phyloP scores from a whole-genome alignment of 768 basidiomycete genomes.

The Collybia sp. region DNA sequence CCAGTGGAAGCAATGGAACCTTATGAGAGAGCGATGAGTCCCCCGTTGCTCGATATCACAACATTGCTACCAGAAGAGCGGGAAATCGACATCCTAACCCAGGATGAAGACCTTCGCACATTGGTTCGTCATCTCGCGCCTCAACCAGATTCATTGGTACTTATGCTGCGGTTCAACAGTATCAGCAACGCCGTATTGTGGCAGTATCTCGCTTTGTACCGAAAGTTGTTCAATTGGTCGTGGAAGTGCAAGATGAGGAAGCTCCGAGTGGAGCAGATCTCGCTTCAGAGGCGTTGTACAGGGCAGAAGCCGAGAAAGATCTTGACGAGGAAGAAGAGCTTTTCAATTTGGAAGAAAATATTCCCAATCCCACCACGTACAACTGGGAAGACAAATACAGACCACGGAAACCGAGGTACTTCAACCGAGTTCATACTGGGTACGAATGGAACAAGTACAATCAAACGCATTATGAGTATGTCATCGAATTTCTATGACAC shows the following conservation, averaged over 20 bases:
- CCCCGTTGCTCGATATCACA: slow-evolving; percentile 66
- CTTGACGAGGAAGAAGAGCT: slow-evolving; percentile 95
- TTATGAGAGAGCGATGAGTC: slow-evolving; percentile 87
- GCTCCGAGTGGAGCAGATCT: slow-evolving; percentile 64
- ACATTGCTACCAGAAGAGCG: slow-evolving; percentile 74
- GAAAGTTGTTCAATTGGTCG: slow-evolving; percentile 58
- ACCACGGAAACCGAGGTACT: slow-evolving; percentile 95
- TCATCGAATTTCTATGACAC: slow-evolving; percentile 11
- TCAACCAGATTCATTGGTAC: too few species aligned
- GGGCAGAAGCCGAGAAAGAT: slow-evolving; percentile 88
- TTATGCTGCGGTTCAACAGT: slow-evolving; percentile 33
- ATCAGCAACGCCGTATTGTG: slow-evolving; percentile 74
- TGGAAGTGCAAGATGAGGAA: slow-evolving; percentile 54
- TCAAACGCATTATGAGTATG: slow-evolving; percentile 98
- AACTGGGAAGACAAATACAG: slow-evolving; percentile 99
- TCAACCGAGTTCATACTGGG: slow-evolving; percentile 98
- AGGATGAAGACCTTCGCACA: slow-evolving; percentile 54
- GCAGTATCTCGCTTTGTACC: slow-evolving; percentile 86
- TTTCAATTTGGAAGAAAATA: slow-evolving; percentile 90
- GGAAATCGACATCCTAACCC: slow-evolving; percentile 72
- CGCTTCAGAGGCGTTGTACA: slow-evolving; percentile 86
- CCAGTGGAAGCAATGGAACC: slow-evolving; percentile 67
- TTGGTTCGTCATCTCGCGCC: slow-evolving; percentile 48
- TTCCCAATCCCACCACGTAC: slow-evolving; percentile 79
- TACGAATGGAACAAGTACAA: slow-evolving; percentile 99